phyloP scores from a whole-genome alignment of 1,139 yeast genomes.

The Diutina mesorugosa region DNA sequence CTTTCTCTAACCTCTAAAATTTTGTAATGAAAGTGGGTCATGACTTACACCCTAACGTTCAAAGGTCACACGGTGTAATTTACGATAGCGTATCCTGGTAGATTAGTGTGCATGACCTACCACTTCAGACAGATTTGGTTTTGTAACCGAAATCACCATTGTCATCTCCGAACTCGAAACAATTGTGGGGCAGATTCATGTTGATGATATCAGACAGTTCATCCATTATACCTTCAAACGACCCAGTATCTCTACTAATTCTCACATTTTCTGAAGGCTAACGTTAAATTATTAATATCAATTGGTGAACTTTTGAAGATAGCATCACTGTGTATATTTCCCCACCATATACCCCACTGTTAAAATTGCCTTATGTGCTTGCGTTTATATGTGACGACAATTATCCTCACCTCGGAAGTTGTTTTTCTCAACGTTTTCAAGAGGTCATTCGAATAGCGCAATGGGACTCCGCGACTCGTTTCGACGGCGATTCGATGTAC shows the following conservation, averaged over 20 bases:
- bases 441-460: background rate
- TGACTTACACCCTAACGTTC: background rate
- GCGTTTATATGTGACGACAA: background rate
- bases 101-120: background rate
- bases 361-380: background rate
- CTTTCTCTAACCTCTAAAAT: too few relatives aligned
- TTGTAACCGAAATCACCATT: background rate
- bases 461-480: constrained; percentile 14
- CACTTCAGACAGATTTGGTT: background rate
- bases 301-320: too few relatives aligned
- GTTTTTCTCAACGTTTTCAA: background rate
- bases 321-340: background rate
- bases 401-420: background rate
- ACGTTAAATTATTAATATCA: too few relatives aligned
- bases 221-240: too few relatives aligned
- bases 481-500: constrained; percentile 16
- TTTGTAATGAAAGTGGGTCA: background rate
- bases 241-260: too few relatives aligned
- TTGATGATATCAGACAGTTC: too few relatives aligned
- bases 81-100: background rate
- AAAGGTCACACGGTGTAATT: background rate
- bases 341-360: background rate
- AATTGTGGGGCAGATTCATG: background rate
- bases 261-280: too few relatives aligned
- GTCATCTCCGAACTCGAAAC: background rate